Base-by-base conservation (phyloP, 305 asterid species). In the Rubia peregrina region DNA sequence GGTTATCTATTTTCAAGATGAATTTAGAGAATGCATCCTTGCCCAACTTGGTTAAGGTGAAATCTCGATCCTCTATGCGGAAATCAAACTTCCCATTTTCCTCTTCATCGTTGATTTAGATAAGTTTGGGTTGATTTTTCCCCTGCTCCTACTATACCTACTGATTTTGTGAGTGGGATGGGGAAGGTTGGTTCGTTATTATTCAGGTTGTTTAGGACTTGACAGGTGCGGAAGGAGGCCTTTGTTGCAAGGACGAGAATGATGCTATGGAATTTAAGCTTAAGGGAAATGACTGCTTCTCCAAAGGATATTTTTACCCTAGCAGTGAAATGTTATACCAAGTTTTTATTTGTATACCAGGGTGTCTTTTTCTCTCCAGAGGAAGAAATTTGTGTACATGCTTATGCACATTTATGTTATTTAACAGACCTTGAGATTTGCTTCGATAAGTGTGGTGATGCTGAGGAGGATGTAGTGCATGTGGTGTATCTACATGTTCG, bases 261-360 rank as follows among this genome's bases (percentile, higher is more conserved):
- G 90, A 83, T 87, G 95, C 95, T 56, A 51, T 82, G 71, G 95
- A 85, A 77, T 81, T 82, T 64, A 92, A 92, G 85, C 81, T 81
- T 38, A 82, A 83, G 76, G 98, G 97, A 68, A 91, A 93, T 71
- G 78, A 82, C 56, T 83, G 88, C 85, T 89, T 89, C 71, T 79
- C 68, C 83, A 57, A 79, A 67, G 57, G 22, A 51, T 7, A 51
- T 51, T 51, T 33, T 16, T 17, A 17, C 22, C 59, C 24, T 17
- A 24, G 92, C 97, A 40, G 65, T 86, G 82, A 82, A 71, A 70
- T 89, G 83, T 80, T 93, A 93, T 82, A 84, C 96, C 48, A 86
- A 88, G 96, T 97, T 71, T 9, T 63, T 13, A 2, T 62, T 26
- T 14, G 22, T 57, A 41, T 41, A 13, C 0, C 5, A 7, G 9